Evolutionary conservation across 1,284 basidiomycete genomes (phyloP), one percentile per base, ranked within the genome.

Genomic region (Boletus subluridellus): DNA sequence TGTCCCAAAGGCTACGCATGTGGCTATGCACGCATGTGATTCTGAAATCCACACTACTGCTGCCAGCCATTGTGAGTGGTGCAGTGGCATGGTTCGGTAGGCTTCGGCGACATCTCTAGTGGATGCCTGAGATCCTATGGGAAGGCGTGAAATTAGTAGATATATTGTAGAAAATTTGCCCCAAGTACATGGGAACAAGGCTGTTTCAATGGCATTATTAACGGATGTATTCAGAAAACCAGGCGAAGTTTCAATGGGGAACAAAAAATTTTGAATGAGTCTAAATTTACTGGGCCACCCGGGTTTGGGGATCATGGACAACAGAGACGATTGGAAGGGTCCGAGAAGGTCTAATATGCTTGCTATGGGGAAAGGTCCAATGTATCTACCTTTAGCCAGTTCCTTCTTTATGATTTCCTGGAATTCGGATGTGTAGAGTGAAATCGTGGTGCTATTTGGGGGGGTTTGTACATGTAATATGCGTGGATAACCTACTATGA

Each of bases 21-120:
- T 45, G 4, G 28, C 4, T 0, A 45, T 28, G 44, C 24, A 26
- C 0, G 14, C 26, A 4, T 15, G 26, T 5, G 9, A 5, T 2
- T 46, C 26, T 0, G 24, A 46, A 0, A 46, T 46, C 0, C 5
- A 3, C 0, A 46, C 7, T 0, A 46, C 15, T 0, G 8, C 8
- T 0, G 15, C 15, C 14, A 10, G 45, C 24, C 26, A 28, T 17
- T 45, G 26, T 1, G 4, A 45, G 1, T 2, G 4, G 9, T 28
- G 26, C 7, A 28, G 15, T 5, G 26, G 24, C 0, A 46, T 11
- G 0, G 45, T 46, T 1, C 4, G 4, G 2, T 46, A 46, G 0
- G 45, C 45, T 26, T 46, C 15, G 0, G 28, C 14, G 2, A 46
- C 4, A 5, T 46, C 15, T 5, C 8, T 0, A 5, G 15, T 45